Base-by-base conservation (phyloP, 805 yeast genomes). In the Yamadazyma kitorensis region DNA sequence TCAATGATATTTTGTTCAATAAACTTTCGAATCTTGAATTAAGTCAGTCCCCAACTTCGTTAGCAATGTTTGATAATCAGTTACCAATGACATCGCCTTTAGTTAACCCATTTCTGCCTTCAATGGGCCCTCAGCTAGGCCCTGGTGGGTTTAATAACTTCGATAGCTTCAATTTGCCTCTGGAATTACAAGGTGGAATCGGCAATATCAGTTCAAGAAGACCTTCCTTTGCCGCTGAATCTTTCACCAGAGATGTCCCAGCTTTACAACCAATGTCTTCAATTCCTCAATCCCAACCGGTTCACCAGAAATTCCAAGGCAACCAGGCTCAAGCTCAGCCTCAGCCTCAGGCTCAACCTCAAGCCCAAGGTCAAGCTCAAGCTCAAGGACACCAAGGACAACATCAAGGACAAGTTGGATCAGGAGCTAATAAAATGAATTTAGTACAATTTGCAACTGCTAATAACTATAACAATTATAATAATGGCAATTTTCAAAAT, bases 211-310 rank as follows among this genome's bases (percentile, higher is more conserved):
- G 75, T 16, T 75, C 83, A 8, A 70, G 93, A 57, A 72, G 93
- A 57, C 87, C 89, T 10, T 74, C 82, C 34, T 82, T 78, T 51
- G 79, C 86, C 9, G 85, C 88, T 2, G 91, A 81, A 49, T 61
- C 73, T 3, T 65, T 76, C 39, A 73, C 79, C 17, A 58, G 74
- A 31, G 49, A 53, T 11, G 34, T 25, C 33, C n/a, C n/a, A n/a
- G 23, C 10, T 29, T 29, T 29, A 13, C 20, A 26, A 29, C 17
- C 40, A 34, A 20, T 29, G n/a, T 8, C 14, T n/a, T 22, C 17
- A 12, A 12, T 8, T 5, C 20, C 29, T 6, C 29, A 26, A 16
- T 6, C n/a, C 14, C 31, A 19, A n/a, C n/a, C n/a, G n/a, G n/a
- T n/a, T n/a, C n/a, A n/a, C n/a, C n/a, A n/a, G n/a, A n/a, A 7